Evolutionary conservation across 768 basidiomycete species (phyloP).

Genomic region (Epithele typhae): DNA sequence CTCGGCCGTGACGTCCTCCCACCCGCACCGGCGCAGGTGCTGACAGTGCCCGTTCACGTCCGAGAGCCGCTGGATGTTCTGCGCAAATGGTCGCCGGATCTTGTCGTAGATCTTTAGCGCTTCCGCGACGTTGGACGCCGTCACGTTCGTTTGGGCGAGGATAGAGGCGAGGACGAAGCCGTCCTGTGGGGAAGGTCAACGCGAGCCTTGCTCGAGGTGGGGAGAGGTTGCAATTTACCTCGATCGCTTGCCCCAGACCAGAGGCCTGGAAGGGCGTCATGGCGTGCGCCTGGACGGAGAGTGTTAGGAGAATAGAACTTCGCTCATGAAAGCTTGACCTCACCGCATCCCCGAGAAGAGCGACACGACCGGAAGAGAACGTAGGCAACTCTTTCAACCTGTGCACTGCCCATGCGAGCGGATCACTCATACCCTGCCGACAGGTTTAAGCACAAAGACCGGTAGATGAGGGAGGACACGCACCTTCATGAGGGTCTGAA

Average conservation of each 20-base stretch:
- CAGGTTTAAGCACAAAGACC: slow-evolving; percentile 23
- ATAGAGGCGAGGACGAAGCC: not conserved
- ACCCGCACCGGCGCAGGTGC: slow-evolving; percentile 11
- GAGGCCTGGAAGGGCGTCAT: slow-evolving; percentile 44
- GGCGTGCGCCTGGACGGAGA: slow-evolving; percentile 35
- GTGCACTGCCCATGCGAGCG: slow-evolving; percentile 21
- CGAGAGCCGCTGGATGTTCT: slow-evolving; percentile 17
- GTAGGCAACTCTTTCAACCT: slow-evolving; percentile 13
- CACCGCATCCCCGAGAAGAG: slow-evolving; percentile 26
- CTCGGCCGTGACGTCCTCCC: slow-evolving; percentile 1
- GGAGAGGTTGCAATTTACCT: slow-evolving; percentile 29
- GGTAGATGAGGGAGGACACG: not conserved
- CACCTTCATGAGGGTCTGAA: slow-evolving; percentile 17
- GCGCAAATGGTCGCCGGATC: slow-evolving; percentile 29
- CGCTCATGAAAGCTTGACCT: not conserved
- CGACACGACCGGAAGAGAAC: slow-evolving; percentile 18
- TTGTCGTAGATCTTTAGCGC: slow-evolving; percentile 29
- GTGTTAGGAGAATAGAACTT: too few species aligned
- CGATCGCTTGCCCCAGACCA: slow-evolving; percentile 49
- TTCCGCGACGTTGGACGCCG: slow-evolving; percentile 19
- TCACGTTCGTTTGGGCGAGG: slow-evolving; percentile 4
- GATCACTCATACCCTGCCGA: slow-evolving; percentile 8
- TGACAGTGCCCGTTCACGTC: slow-evolving; percentile 19
- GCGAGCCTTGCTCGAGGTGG: too few species aligned
- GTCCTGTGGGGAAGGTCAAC: not conserved